Evolutionary conservation across 1,284 basidiomycete genomes (phyloP).

Genomic region (Ceratobasidium theobromae): DNA sequence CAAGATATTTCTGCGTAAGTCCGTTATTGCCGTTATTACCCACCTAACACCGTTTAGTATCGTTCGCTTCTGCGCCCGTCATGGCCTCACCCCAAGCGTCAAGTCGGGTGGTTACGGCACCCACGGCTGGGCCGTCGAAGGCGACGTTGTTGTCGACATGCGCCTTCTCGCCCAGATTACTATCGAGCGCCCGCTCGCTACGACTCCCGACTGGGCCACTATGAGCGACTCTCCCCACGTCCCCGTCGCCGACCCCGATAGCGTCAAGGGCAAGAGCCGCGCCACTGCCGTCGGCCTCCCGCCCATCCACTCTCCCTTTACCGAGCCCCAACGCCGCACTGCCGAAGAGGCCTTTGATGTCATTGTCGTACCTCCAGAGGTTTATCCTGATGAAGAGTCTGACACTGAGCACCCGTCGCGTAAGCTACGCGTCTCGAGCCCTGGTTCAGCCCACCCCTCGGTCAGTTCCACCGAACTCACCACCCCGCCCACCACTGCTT

Average conservation of each 20-base stretch:
- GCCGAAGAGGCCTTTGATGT: conserved; percentile 19
- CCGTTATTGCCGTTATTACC: conserved; percentile 19
- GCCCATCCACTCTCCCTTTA: conserved; percentile 18
- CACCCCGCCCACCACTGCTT: conserved; percentile 6
- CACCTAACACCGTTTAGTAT: conserved; percentile 48
- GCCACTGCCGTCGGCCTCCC: conserved; percentile 29
- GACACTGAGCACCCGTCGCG: conserved; percentile 2
- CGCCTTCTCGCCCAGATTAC: conserved; percentile 64
- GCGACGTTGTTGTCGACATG: conserved; percentile 81
- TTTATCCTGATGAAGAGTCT: no score
- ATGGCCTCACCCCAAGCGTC: conserved; percentile 74
- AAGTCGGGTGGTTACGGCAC: conserved; percentile 88
- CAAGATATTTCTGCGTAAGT: conserved; percentile 72
- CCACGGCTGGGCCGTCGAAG: conserved; percentile 82
- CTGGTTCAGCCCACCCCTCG: neutral
- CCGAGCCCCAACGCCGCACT: neutral
- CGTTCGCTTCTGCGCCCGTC: conserved; percentile 66
- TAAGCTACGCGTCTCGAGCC: conserved; percentile 1
- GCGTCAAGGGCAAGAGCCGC: conserved; percentile 22
- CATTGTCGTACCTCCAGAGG: neutral
- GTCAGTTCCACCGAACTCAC: neutral
- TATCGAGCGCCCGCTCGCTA: conserved; percentile 54
- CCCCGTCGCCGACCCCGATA: conserved; percentile 47
- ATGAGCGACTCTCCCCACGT: conserved; percentile 60
- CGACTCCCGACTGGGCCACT: conserved; percentile 52